phyloP scores from a whole-genome alignment of 2,329 filamentous ascomycete species.

The Ustulina deusta region DNA sequence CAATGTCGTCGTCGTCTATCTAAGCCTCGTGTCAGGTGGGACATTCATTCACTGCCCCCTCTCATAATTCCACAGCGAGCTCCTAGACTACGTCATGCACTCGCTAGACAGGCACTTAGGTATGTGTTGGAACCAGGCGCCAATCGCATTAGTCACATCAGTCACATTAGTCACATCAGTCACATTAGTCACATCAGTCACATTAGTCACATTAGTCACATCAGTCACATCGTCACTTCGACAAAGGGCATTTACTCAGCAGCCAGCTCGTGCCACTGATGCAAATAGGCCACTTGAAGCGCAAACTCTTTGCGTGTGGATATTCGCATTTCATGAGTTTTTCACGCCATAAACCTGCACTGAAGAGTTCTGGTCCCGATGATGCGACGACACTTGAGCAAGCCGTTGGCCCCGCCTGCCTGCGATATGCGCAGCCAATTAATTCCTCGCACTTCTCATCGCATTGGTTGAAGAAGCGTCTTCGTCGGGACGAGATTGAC shows the following conservation, averaged over 20 bases:
- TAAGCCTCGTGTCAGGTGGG: constrained; percentile 19
- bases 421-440: constrained; percentile 14
- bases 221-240: neutral
- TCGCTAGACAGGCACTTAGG: neutral
- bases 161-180: no score
- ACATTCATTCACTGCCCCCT: constrained; percentile 9
- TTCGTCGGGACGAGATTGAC: constrained; percentile 34
- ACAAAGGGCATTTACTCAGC: neutral
- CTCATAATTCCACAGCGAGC: neutral
- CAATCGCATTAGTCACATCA: neutral
- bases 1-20: constrained; percentile 11
- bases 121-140: neutral
- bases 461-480: neutral
- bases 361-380: neutral
- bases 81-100: neutral
- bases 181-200: no score
- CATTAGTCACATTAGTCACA: no score
- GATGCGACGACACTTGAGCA: constrained; percentile 4
- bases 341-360: neutral
- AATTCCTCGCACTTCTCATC: constrained; percentile 17
- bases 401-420: neutral
- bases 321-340: constrained; percentile 6
- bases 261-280: neutral
- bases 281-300: neutral
- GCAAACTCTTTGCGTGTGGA: neutral